A percentile compares a stretch with the other conserved stretches of the same genome.
phyloP scores from a whole-genome alignment of 257 asterid genomes.

The Nicotiana undulata region DNA sequence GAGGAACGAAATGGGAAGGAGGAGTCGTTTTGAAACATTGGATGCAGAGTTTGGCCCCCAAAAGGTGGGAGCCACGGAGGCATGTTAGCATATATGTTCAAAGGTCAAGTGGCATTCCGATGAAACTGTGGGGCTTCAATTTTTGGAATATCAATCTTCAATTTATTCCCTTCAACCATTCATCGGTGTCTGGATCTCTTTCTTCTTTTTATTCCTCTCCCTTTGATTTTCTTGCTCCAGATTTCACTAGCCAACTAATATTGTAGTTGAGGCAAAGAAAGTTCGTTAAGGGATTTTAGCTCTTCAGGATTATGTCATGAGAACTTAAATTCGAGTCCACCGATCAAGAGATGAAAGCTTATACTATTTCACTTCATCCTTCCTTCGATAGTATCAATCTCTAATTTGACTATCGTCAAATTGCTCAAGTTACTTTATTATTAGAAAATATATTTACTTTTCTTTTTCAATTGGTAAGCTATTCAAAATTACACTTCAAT shows the following conservation, averaged over 20 bases:
- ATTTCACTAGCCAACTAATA: too few relatives aligned
- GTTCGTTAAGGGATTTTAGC: too few relatives aligned
- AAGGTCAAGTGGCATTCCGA: background rate
- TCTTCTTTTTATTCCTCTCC: too few relatives aligned
- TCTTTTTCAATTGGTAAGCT: background rate
- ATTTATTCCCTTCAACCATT: background rate
- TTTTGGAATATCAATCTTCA: background rate
- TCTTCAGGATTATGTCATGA: too few relatives aligned
- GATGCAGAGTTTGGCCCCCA: conserved; percentile 4
- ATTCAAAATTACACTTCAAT: background rate
- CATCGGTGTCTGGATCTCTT: background rate
- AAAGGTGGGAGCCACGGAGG: conserved; percentile 15
- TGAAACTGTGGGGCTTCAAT: background rate
- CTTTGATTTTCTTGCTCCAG: too few relatives aligned
- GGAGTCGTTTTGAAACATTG: background rate
- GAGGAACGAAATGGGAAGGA: background rate
- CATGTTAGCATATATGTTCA: conserved; percentile 18
- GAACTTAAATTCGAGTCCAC: too few relatives aligned
- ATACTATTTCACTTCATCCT: too few relatives aligned
- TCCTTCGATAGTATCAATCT: too few relatives aligned
- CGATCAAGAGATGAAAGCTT: too few relatives aligned
- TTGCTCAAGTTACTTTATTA: background rate
- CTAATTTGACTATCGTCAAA: too few relatives aligned
- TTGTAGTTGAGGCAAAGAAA: too few relatives aligned
- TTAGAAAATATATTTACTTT: background rate